Evolutionary conservation across 2,329 filamentous ascomycete species (phyloP), one percentile per base, ranked within the genome.

Genomic region (Colletotrichum kahawae): DNA sequence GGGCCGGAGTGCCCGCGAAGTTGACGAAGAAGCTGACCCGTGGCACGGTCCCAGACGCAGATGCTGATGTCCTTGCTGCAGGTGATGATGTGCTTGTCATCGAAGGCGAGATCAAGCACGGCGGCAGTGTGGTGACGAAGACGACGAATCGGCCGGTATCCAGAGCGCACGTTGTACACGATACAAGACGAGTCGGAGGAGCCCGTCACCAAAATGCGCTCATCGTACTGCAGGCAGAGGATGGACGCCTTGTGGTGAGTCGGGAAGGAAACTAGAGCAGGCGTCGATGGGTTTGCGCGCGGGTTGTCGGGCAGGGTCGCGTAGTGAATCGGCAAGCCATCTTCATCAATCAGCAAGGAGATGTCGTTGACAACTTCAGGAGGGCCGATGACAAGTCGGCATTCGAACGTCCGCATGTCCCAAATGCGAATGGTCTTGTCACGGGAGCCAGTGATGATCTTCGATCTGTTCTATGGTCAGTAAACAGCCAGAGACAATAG

Each of bases 31-130:
- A 97, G 88, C 12, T 87, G 86, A 43, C 95, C 95, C 0, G 95
- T 97, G 70, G 91, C 86, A 60, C 97, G 94, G 81, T 98, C 95
- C 96, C 96, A 98, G 29, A 99, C 93, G 81, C 96, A 97, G 82
- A 99, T 98, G 77, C 91, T 96, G 54, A 93, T 92, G 84, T 99
- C 97, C 85, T 99, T 99, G 82, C 95, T 98, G 88, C 97, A 99
- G 7, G 96, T 98, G 66, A 98, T 94, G 80, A 99, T 98, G 84
- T 98, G 94, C 79, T 93, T 93, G 77, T 95, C 92, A 82, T 99
- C 95, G 78, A 99, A 96, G 78, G 95, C 96, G 12, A 99, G 92
- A 82, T 99, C 97, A 16, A 99, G 90, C 51, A 99, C 96, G 67
- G 97, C 96, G 5, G 95, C 95, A 7, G 91, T 92, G 85, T 99